phyloP scores from a whole-genome alignment of 2,329 filamentous ascomycete species.

The Neonectria hederae region DNA sequence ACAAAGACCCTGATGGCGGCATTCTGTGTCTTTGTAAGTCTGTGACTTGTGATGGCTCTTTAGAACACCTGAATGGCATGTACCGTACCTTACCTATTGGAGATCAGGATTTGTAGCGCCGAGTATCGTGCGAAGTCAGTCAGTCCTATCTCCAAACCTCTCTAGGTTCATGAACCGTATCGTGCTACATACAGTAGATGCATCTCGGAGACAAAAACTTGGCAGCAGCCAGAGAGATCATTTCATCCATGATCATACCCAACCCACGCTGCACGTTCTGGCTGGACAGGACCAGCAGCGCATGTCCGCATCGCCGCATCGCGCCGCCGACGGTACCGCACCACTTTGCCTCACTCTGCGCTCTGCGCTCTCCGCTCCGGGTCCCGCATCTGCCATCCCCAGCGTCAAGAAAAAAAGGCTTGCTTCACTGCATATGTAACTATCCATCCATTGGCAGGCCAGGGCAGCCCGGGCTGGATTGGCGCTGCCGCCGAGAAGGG shows the following conservation, averaged over 20 bases:
- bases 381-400: slow-evolving; percentile 3
- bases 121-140: background rate
- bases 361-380: background rate
- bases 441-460: slow-evolving; percentile 8
- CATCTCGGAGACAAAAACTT: slow-evolving; percentile 1
- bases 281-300: slow-evolving; percentile 8
- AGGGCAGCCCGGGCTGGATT: slow-evolving; percentile 14
- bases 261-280: slow-evolving; percentile 24
- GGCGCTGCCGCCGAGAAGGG: slow-evolving; percentile 18
- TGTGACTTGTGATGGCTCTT: background rate
- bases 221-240: slow-evolving; percentile 8
- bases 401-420: slow-evolving; percentile 7
- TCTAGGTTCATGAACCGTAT: background rate
- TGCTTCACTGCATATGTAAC: background rate
- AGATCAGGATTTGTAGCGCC: no score
- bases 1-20: slow-evolving; percentile 3
- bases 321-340: slow-evolving; percentile 17
- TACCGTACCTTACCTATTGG: background rate
- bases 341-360: slow-evolving; percentile 6
- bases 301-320: slow-evolving; percentile 19
- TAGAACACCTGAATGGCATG: slow-evolving; percentile 8
- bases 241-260: slow-evolving; percentile 22
- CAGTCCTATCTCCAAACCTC: slow-evolving; percentile 14
- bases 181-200: background rate
- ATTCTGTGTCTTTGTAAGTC: background rate